Evolutionary conservation across 768 basidiomycete genomes (phyloP).

Genomic region (Gymnopilus junonius): DNA sequence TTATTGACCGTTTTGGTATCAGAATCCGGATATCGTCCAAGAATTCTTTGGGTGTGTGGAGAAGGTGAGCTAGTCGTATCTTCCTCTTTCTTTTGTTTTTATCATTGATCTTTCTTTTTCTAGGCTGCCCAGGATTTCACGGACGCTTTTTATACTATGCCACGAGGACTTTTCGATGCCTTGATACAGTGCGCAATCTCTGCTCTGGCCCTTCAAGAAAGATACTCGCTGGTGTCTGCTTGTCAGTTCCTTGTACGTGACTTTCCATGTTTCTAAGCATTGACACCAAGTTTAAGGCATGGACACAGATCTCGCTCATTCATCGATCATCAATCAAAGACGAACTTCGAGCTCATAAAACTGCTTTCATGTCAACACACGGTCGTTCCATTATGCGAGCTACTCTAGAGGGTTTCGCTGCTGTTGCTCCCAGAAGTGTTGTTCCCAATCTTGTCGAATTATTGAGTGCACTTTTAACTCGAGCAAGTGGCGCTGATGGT

Average conservation of each 20-base stretch:
- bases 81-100: neutral
- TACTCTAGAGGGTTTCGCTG: constrained; percentile 80
- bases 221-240: constrained; percentile 84
- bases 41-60: constrained; percentile 87
- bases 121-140: constrained; percentile 64
- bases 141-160: constrained; percentile 61
- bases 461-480: constrained; percentile 65
- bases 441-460: constrained; percentile 87
- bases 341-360: constrained; percentile 56
- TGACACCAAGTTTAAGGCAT: neutral
- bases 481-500: constrained; percentile 40
- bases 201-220: constrained; percentile 75
- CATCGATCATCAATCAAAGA: constrained; percentile 68
- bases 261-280: neutral
- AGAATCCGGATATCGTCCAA: constrained; percentile 94
- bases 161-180: constrained; percentile 64
- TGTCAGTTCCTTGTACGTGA: constrained; percentile 79
- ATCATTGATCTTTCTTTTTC: constrained; percentile 25
- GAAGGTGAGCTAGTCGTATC: constrained; percentile 48
- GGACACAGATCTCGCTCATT: constrained; percentile 60
- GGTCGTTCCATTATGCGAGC: constrained; percentile 76
- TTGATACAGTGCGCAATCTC: constrained; percentile 72
- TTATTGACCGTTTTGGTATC: neutral
- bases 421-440: constrained; percentile 81
- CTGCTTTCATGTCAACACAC: constrained; percentile 46